phyloP scores from a whole-genome alignment of 78 protist species.

The Dictyostelium firmibasis region DNA sequence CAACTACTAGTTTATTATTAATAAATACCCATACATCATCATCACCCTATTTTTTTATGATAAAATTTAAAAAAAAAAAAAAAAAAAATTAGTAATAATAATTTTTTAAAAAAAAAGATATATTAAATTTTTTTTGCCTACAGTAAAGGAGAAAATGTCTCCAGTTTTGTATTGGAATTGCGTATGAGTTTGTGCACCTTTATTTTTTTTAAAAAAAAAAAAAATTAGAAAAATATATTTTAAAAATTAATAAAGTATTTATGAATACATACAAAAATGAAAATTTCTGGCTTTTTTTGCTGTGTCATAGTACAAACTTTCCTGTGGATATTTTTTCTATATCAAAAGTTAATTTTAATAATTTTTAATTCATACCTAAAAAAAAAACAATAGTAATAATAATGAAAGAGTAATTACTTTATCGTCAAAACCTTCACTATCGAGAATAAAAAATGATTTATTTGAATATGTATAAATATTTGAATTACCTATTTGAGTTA shows the following conservation, averaged over 20 bases:
- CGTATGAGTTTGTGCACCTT: not conserved
- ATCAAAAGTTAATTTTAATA: no score
- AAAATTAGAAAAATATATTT: not conserved
- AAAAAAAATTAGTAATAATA: no score
- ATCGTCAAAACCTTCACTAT: slow-evolving; percentile 30
- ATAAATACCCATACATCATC: slow-evolving; percentile 63
- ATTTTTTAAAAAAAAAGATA: no score
- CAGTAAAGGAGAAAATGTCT: not conserved
- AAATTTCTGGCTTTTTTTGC: not conserved
- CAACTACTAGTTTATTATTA: slow-evolving; percentile 37
- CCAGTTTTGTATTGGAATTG: not conserved
- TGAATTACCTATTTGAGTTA: not conserved
- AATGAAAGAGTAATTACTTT: not conserved
- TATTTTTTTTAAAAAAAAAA: no score
- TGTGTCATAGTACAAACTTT: not conserved
- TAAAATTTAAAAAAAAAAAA: no score
- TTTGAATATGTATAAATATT: not conserved
- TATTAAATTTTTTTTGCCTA: not conserved
- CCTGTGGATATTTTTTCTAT: not conserved
- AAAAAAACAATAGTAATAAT: not conserved
- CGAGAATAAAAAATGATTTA: slow-evolving; percentile 1
- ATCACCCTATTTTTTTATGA: slow-evolving; percentile 56
- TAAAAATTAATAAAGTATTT: no score
- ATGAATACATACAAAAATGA: slow-evolving; percentile 28
- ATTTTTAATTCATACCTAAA: no score